A percentile compares a stretch with the other conserved stretches of the same genome.
Conservation (phyloP, 192 early-diverging fungal species). For the Piromyces sp. region DNA sequence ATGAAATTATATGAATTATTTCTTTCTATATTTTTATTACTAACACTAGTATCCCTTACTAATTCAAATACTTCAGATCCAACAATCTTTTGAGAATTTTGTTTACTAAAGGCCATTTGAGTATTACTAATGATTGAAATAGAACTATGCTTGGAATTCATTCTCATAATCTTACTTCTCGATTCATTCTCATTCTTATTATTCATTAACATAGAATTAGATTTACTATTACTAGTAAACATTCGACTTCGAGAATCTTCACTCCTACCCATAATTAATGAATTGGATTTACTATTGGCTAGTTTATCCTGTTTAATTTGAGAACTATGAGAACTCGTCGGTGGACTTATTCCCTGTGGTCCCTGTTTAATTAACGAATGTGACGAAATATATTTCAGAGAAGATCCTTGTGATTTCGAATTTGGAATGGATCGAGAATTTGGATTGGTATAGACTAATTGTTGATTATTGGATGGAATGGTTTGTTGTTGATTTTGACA, state of each 20-base stretch:
- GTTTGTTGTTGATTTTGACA: not conserved
- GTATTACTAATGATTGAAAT: not conserved
- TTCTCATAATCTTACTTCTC: not conserved
- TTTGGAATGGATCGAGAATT: not conserved
- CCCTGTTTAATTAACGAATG: not conserved
- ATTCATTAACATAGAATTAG: not conserved
- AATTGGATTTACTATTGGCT: not conserved
- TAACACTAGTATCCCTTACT: not conserved
- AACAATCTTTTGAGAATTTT: not conserved
- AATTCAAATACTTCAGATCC: not conserved
- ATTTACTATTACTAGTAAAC: not conserved
- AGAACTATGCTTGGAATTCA: not conserved
- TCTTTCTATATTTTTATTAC: not conserved
- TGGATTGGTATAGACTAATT: not conserved
- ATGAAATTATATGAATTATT: not conserved
- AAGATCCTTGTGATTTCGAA: not conserved
- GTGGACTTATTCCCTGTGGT: not conserved
- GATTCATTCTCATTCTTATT: not conserved
- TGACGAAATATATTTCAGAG: not conserved
- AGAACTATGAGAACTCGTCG: not conserved
- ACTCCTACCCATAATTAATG: not conserved
- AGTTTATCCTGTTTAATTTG: not conserved
- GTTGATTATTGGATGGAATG: not conserved
- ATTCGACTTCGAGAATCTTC: not conserved
- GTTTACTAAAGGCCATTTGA: not conserved